A percentile compares a stretch with the other conserved stretches of the same genome.
phyloP scores from a whole-genome alignment of 1,139 yeast species.

The Protomyces macrosporus region DNA sequence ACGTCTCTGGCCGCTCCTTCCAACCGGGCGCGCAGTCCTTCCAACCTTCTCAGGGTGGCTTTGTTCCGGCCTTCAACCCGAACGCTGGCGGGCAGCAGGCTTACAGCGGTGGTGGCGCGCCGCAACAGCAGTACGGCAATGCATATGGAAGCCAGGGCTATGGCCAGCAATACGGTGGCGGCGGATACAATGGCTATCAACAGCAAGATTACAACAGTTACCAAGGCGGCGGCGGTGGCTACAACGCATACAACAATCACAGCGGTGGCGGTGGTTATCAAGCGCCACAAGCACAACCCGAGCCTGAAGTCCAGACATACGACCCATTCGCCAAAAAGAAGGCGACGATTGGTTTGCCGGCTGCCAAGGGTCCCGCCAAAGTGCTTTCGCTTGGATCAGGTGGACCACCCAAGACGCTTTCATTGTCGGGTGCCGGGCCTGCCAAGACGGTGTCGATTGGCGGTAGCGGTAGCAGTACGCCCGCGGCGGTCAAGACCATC shows the following conservation, averaged over 20 bases:
- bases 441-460: conserved; percentile 25
- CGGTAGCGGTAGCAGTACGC: not conserved
- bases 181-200: conserved; percentile 37
- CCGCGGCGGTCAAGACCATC: conserved; percentile 9
- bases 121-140: conserved; percentile 39
- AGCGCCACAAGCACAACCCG: conserved; percentile 24
- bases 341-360: conserved; percentile 1
- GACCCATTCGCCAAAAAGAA: conserved; percentile 16
- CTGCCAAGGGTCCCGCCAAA: conserved; percentile 27
- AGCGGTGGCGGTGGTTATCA: conserved; percentile 14
- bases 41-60: conserved; percentile 22
- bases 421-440: conserved; percentile 15
- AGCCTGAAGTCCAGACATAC: conserved; percentile 13
- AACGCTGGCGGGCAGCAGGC: conserved; percentile 14
- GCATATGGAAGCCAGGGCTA: conserved; percentile 36
- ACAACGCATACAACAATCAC: conserved; percentile 37
- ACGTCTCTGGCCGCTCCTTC: conserved; percentile 19
- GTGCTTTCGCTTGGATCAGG: conserved; percentile 25
- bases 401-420: conserved; percentile 17
- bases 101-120: conserved; percentile 27
- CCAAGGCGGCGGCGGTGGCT: conserved; percentile 59
- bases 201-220: conserved; percentile 68
- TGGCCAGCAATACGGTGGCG: conserved; percentile 32
- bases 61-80: conserved; percentile 25
- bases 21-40: conserved; percentile 20